Percentiles rank a stretch among this genome's conserved stretches.
Conservation (phyloP, 441 rosid species). For the Pelargonium cotyledonis region DNA sequence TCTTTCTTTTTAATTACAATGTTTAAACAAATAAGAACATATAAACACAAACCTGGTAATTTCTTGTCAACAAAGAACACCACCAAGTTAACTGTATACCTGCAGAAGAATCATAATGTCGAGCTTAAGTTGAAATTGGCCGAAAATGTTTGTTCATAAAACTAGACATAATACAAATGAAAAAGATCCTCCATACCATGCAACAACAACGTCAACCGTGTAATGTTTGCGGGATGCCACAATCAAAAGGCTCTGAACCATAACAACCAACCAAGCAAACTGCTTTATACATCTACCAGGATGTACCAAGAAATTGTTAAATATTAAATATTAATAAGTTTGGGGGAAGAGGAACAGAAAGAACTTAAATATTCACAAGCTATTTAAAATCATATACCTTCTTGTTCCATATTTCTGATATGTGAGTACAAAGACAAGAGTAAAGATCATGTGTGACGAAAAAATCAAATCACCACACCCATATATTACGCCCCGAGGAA, state of each 20-base stretch:
- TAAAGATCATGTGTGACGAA: slow-evolving; percentile 98
- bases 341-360: too few species aligned
- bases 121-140: background rate
- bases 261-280: slow-evolving; percentile 66
- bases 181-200: slow-evolving; percentile 47
- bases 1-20: background rate
- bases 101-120: slow-evolving; percentile 28
- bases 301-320: slow-evolving; percentile 9
- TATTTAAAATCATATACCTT: slow-evolving; percentile 42
- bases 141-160: background rate
- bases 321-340: background rate
- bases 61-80: slow-evolving; percentile 93
- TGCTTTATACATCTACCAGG: slow-evolving; percentile 74
- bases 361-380: too few species aligned
- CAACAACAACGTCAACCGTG: slow-evolving; percentile 89
- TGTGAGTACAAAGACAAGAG: slow-evolving; percentile 81
- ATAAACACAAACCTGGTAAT: slow-evolving; percentile 60
- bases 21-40: background rate
- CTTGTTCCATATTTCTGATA: slow-evolving; percentile 86
- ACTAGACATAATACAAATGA: background rate
- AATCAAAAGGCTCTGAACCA: slow-evolving; percentile 79
- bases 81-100: slow-evolving; percentile 94
- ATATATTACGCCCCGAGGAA: slow-evolving; percentile 80
- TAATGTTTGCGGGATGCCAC: slow-evolving; percentile 97
- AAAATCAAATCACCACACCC: slow-evolving; percentile 99